Conservation (phyloP, 116 monocot genomes). For the Phalaenopsis hybrid region DNA sequence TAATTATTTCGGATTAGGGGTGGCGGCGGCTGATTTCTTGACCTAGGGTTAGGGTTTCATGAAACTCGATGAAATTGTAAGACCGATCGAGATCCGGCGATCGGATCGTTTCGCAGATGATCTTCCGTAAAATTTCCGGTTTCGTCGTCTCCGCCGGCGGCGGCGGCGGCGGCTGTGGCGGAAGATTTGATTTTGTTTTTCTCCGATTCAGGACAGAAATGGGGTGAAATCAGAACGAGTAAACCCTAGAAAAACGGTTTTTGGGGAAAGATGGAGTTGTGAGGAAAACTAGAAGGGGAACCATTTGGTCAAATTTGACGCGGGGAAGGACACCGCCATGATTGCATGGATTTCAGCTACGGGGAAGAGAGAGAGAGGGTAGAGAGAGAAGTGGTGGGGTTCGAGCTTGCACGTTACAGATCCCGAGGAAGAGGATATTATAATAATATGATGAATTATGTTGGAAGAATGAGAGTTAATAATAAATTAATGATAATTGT, state of each 20-base stretch:
- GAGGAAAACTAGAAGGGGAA: background rate
- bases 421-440: constrained; percentile 5
- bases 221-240: background rate
- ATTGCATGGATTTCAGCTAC: constrained; percentile 12
- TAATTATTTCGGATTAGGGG: background rate
- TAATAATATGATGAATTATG: too few relatives aligned
- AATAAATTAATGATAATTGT: too few relatives aligned
- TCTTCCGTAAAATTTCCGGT: background rate
- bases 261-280: background rate
- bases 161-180: background rate
- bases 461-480: too few relatives aligned
- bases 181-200: background rate
- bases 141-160: background rate
- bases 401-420: background rate
- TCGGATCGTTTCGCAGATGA: background rate
- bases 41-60: constrained; percentile 8
- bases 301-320: too few relatives aligned
- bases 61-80: background rate
- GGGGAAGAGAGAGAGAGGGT: background rate
- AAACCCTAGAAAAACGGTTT: background rate
- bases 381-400: background rate
- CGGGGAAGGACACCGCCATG: background rate
- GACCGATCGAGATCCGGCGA: background rate
- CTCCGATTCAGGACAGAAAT: background rate
- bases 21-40: background rate